These are phyloP conservation scores for Candida sithepensis DNA, from an alignment of 805 yeast species.

Conservation along the genomic window DNA sequence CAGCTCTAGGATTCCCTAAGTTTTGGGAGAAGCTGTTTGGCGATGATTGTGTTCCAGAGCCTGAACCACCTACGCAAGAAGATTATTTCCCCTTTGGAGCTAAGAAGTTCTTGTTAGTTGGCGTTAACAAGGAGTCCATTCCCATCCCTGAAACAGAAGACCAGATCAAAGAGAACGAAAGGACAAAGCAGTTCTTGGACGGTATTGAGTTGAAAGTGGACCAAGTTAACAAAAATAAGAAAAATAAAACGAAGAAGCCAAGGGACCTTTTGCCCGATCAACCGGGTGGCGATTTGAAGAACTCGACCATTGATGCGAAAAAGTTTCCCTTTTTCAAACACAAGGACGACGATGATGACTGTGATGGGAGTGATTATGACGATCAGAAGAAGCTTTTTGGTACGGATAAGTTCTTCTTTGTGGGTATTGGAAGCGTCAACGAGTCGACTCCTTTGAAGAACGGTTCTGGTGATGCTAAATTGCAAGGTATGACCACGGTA, in stretches of 20 bases:
- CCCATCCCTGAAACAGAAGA: not conserved
- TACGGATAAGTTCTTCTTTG: slow-evolving; percentile 25
- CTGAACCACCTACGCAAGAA: slow-evolving; percentile 7
- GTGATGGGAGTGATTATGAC: slow-evolving; percentile 12
- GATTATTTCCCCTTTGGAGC: slow-evolving; percentile 26
- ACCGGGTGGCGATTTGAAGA: not conserved
- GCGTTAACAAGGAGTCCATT: slow-evolving; percentile 17
- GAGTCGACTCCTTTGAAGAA: not conserved
- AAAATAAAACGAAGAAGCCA: no score
- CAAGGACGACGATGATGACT: slow-evolving; percentile 13
- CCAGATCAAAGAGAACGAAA: not conserved
- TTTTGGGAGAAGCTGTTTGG: slow-evolving; percentile 20
- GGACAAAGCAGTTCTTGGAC: not conserved
- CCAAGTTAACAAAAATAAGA: no score
- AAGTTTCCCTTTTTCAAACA: slow-evolving; percentile 13
- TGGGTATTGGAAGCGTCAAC: slow-evolving; percentile 26
- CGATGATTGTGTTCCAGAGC: slow-evolving; percentile 8
- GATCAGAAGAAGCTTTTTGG: slow-evolving; percentile 16
- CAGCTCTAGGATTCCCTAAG: slow-evolving; percentile 27
- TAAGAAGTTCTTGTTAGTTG: slow-evolving; percentile 24
- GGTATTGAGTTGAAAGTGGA: not conserved
- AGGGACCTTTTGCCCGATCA: no score
- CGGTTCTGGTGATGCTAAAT: not conserved
- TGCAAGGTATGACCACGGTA: not conserved
- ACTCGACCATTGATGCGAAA: not conserved